A percentile compares a stretch with the other conserved stretches of the same genome.
Evolutionary conservation across 768 basidiomycete species (phyloP).

Genomic region (Cytidiella melzeri): DNA sequence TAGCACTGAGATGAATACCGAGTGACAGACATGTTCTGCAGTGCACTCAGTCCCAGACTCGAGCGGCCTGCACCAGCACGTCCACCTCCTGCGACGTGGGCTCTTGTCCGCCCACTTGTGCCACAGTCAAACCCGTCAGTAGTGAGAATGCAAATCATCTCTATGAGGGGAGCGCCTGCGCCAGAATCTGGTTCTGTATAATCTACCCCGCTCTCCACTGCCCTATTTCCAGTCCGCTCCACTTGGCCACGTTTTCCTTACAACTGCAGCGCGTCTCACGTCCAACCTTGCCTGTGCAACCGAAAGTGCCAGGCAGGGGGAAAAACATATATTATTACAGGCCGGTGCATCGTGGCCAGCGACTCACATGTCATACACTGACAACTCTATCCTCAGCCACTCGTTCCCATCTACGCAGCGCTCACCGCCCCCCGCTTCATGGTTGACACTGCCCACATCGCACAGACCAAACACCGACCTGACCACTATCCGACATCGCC

Average conservation of each 20-base stretch:
- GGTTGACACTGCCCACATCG: neutral
- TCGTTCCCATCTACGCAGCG: neutral
- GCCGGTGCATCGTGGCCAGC: too few species aligned
- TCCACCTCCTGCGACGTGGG: neutral
- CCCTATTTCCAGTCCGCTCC: conserved; percentile 4
- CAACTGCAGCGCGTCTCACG: neutral
- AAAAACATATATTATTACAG: too few species aligned
- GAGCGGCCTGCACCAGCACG: neutral
- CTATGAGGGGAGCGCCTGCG: neutral
- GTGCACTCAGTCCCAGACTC: neutral
- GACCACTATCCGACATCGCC: neutral
- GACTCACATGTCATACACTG: neutral
- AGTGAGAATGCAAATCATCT: neutral
- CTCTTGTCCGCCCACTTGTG: neutral
- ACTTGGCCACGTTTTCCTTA: conserved; percentile 1
- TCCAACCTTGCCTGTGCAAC: neutral
- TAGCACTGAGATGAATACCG: neutral
- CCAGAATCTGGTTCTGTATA: neutral
- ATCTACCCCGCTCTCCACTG: neutral
- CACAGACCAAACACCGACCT: neutral
- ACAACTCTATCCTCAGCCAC: neutral
- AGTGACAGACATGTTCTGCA: neutral
- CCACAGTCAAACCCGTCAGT: neutral
- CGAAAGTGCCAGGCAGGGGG: conserved; percentile 1
- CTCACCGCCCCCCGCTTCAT: neutral